A percentile compares a stretch with the other conserved stretches of the same genome.
phyloP scores from a whole-genome alignment of 192 early-diverging fungal genomes.

The Entomortierella parvispora region DNA sequence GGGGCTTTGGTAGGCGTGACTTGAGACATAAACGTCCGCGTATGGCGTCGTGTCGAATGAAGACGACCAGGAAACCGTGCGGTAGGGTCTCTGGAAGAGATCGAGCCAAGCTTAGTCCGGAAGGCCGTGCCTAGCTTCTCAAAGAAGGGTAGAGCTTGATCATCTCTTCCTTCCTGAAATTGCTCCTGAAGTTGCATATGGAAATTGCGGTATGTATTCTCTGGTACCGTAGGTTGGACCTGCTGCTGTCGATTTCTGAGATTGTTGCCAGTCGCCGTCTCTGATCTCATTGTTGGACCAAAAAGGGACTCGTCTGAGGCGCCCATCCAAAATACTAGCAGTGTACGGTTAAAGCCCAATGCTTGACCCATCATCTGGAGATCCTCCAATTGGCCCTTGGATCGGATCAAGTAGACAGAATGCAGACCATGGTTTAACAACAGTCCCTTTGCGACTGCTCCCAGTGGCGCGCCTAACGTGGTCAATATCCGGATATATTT shows the following conservation, averaged over 20 bases:
- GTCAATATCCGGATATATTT: slow-evolving; percentile 28
- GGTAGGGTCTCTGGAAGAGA: too few species aligned
- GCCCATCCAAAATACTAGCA: slow-evolving; percentile 49
- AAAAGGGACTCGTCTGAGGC: slow-evolving; percentile 32
- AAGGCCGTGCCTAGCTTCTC: not conserved
- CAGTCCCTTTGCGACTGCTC: slow-evolving; percentile 32
- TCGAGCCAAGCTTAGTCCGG: too few species aligned
- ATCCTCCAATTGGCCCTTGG: slow-evolving; percentile 35
- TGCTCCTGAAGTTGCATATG: slow-evolving; percentile 16
- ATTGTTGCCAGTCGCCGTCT: slow-evolving; percentile 6
- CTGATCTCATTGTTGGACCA: not conserved
- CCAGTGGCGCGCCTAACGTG: slow-evolving; percentile 19
- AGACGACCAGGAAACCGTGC: too few species aligned
- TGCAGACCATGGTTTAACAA: slow-evolving; percentile 37
- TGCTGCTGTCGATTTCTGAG: slow-evolving; percentile 3
- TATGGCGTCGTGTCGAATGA: too few species aligned
- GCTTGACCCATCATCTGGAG: slow-evolving; percentile 43
- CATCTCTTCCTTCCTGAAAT: not conserved
- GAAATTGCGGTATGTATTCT: slow-evolving; percentile 34
- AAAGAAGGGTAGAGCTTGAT: not conserved
- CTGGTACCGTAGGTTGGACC: too few species aligned
- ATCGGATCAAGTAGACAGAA: slow-evolving; percentile 38
- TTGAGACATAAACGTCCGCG: too few species aligned
- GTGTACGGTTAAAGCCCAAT: slow-evolving; percentile 24
- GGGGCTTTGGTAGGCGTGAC: too few species aligned